Evolutionary conservation across 805 yeast species (phyloP).

Genomic region (Schwanniomyces occidentalis): DNA sequence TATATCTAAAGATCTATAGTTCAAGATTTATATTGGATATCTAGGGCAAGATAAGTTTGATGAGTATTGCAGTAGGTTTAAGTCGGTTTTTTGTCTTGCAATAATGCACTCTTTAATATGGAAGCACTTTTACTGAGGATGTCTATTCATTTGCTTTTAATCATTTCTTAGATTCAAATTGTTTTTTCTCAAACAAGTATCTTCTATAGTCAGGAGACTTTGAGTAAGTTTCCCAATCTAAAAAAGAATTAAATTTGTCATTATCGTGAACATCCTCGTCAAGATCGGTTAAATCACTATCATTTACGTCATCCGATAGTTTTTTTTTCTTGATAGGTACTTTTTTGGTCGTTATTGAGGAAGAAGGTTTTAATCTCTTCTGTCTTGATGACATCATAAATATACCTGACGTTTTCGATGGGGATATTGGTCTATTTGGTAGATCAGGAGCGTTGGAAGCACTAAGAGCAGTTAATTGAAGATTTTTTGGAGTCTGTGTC

Average conservation of each 20-base stretch:
- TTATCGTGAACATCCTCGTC: constrained; percentile 18
- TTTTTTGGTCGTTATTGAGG: not conserved
- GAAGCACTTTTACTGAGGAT: no score
- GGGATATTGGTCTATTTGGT: no score
- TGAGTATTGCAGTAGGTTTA: no score
- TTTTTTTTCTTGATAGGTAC: constrained; percentile 2
- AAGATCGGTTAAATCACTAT: constrained; percentile 26
- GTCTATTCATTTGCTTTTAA: no score
- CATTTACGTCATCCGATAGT: constrained; percentile 11
- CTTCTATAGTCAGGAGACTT: constrained; percentile 3
- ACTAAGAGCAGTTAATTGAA: no score
- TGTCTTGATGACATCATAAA: constrained; percentile 5
- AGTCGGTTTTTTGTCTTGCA: no score
- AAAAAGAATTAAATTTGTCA: constrained; percentile 9
- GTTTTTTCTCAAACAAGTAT: constrained; percentile 2
- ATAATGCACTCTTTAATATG: no score
- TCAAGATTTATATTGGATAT: no score
- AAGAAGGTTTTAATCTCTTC: constrained; percentile 1
- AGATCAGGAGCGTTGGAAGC: not conserved
- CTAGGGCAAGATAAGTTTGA: no score
- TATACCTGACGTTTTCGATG: constrained; percentile 1
- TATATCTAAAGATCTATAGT: no score
- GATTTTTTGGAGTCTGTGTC: no score
- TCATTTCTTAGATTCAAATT: constrained; percentile 1
- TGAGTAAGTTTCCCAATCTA: constrained; percentile 6